Conservation (phyloP, 2,329 filamentous ascomycete genomes). For the Pseudogymnoascus sp. region DNA sequence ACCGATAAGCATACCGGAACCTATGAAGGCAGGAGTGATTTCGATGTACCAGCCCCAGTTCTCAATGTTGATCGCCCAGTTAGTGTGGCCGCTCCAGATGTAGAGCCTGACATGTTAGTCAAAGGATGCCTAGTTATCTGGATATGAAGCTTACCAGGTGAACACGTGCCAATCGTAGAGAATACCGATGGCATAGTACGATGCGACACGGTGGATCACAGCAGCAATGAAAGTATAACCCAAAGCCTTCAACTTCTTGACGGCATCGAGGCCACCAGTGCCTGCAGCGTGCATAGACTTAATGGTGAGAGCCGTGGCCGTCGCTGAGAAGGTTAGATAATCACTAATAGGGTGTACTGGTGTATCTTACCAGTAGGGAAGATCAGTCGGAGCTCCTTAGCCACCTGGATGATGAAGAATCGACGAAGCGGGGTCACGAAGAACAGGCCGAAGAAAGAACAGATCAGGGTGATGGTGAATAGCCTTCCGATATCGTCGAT, state of each 20-base stretch:
- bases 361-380: constrained; percentile 40
- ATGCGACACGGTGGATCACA: constrained; percentile 45
- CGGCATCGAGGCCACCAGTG: constrained; percentile 42
- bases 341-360: not conserved
- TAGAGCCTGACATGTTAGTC: constrained; percentile 36
- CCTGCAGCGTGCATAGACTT: constrained; percentile 53
- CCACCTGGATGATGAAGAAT: constrained; percentile 61
- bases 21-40: constrained; percentile 53
- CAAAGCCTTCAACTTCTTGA: constrained; percentile 49
- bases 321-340: constrained; percentile 27
- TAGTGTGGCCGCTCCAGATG: constrained; percentile 46
- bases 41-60: constrained; percentile 56
- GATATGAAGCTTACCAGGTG: constrained; percentile 28
- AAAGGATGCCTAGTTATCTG: constrained; percentile 16
- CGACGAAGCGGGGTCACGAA: constrained; percentile 56
- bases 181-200: constrained; percentile 51
- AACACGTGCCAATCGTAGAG: constrained; percentile 52
- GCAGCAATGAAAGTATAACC: constrained; percentile 42
- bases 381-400: constrained; percentile 49
- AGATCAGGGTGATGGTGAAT: constrained; percentile 52
- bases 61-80: constrained; percentile 43
- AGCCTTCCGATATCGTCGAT: constrained; percentile 49
- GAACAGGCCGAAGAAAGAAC: constrained; percentile 57
- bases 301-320: constrained; percentile 54
- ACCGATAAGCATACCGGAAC: constrained; percentile 43